phyloP scores from a whole-genome alignment of 2,329 filamentous ascomycete species.

The Aspergillus sclerotialis region DNA sequence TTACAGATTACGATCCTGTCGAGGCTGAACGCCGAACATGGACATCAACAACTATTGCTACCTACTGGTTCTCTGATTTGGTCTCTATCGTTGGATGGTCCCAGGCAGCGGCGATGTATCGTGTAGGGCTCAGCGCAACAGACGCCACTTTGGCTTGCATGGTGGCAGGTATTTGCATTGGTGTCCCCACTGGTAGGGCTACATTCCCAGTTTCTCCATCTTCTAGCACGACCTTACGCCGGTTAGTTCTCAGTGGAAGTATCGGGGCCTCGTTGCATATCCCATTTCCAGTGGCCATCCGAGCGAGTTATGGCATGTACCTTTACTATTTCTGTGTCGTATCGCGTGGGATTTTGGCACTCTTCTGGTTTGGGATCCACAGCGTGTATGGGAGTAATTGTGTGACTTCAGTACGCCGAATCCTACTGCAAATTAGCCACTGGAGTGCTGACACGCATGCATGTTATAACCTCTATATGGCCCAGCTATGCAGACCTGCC shows the following conservation, averaged over 20 bases:
- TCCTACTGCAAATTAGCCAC: conserved; percentile 31
- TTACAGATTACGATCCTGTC: too few species aligned
- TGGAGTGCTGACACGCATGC: conserved; percentile 37
- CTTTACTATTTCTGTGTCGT: conserved; percentile 35
- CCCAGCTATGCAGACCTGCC: neutral
- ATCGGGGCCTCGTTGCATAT: conserved; percentile 20
- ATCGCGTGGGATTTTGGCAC: conserved; percentile 46
- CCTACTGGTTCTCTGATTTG: too few species aligned
- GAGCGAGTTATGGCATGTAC: conserved; percentile 27
- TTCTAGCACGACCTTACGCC: too few species aligned
- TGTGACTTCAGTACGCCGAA: conserved; percentile 47
- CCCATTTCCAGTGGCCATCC: conserved; percentile 26
- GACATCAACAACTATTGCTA: too few species aligned
- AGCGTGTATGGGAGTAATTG: conserved; percentile 56
- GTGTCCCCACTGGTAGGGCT: too few species aligned
- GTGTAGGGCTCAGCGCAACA: too few species aligned
- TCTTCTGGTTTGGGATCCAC: conserved; percentile 62
- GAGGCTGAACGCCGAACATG: too few species aligned
- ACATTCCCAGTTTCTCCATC: too few species aligned
- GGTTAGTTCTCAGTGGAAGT: conserved; percentile 17
- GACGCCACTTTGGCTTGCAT: too few species aligned
- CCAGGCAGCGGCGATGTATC: too few species aligned
- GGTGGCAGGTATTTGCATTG: too few species aligned
- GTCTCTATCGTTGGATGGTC: too few species aligned
- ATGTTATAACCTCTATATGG: conserved; percentile 29